Base-by-base conservation (phyloP, 2,329 filamentous ascomycete genomes). In the Alternaria arborescens region DNA sequence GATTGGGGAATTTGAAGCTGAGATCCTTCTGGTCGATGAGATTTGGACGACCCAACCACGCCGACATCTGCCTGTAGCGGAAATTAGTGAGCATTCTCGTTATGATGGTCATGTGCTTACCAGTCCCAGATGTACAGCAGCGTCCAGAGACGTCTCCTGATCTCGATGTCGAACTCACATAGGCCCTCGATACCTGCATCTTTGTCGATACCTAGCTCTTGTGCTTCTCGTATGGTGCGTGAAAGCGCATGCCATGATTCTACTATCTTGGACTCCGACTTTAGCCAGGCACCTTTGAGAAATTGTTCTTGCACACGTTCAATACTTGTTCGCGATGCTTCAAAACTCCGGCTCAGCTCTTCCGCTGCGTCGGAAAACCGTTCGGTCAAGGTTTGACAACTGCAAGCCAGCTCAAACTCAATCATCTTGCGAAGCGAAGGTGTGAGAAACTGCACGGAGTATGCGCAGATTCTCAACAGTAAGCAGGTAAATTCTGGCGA, bases 281-380 rank as follows among this genome's bases (percentile, higher is more conserved):
- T 84, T 43, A 79, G 80, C 82, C 82, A 85, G 22, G 77, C 75
- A 2, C 80, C 78, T 22, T 78, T 81, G 4, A 84, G 62, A 55
- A 85, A 84, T n/a, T 82, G 72, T 64, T 85, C 83, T 65, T 85
- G 83, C 2, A 85, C 80, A 16, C 84, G 80, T 36, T 76, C 70
- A 7, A 84, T 67, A 3, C 82, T 79, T 1, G 81, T 81, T 52
- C 78, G 78, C 0, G 82, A 82, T 1, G 81, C 79, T 3, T 76
- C 53, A 40, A 84, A 82, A 22, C 75, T 80, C 34, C 71, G 68
- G 57, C 80, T 81, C 10, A 85, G 68, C 58, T 79, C 77, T 47
- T 81, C 79, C 10, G 82, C 82, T 7, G 81, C 78, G 42, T 68
- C 62, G 36, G 82, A 77, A 62, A 83, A 80, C 4, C 77, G 75